A percentile compares a stretch with the other conserved stretches of the same genome.
These are phyloP conservation scores for Dioscorea alata DNA, from an alignment of 106 monocot species.

Conservation along the genomic window DNA sequence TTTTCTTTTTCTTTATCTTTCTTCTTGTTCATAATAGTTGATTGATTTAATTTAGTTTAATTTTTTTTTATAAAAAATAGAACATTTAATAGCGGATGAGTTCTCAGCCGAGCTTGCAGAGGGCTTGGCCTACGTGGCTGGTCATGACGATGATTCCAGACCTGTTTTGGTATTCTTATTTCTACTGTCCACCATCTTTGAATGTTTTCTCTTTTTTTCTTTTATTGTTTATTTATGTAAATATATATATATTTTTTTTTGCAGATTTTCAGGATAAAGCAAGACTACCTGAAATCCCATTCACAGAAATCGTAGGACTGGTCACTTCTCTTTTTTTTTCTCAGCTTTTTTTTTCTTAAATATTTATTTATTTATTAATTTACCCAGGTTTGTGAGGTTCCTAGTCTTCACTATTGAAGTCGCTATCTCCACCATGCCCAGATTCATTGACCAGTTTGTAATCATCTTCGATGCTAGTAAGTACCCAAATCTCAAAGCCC, in stretches of 20 bases:
- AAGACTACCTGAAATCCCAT: conserved; percentile 79
- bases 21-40: not conserved
- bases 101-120: conserved; percentile 86
- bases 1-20: not conserved
- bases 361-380: not conserved
- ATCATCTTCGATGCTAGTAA: conserved; percentile 89
- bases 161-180: conserved; percentile 69
- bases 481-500: conserved; percentile 2
- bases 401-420: conserved; percentile 96
- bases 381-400: conserved; percentile 54
- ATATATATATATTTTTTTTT: conserved; percentile 9
- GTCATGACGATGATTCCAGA: conserved; percentile 79
- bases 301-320: conserved; percentile 84
- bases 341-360: not conserved
- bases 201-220: not conserved
- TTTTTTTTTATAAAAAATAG: conserved; percentile 21
- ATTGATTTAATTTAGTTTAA: not conserved
- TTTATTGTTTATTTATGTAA: not conserved
- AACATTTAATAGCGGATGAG: conserved; percentile 91
- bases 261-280: conserved; percentile 89
- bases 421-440: conserved; percentile 69
- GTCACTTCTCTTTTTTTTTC: no score
- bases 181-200: not conserved
- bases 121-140: conserved; percentile 83
- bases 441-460: conserved; percentile 79